These are phyloP conservation scores for Amanita rimosa DNA, from an alignment of 768 basidiomycete genomes.

Conservation along the genomic window DNA sequence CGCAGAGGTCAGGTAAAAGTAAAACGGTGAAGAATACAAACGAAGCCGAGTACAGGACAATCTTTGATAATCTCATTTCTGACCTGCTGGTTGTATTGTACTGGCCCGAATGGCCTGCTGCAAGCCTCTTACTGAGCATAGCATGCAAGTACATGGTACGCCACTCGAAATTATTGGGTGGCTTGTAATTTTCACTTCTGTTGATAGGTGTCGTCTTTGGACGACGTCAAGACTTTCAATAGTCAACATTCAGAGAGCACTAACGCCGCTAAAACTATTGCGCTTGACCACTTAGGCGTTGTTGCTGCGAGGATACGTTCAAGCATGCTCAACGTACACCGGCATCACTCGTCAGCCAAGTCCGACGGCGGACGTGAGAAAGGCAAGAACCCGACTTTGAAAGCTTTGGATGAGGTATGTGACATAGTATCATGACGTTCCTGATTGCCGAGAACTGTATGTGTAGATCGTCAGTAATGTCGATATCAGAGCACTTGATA, in stretches of 20 bases:
- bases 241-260: slow-evolving; percentile 40
- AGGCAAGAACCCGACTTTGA: slow-evolving; percentile 27
- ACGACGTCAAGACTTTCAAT: slow-evolving; percentile 63
- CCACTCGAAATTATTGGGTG: background rate
- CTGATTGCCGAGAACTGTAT: background rate
- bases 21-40: slow-evolving; percentile 86
- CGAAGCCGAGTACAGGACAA: slow-evolving; percentile 87
- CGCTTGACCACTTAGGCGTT: slow-evolving; percentile 89
- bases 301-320: slow-evolving; percentile 76
- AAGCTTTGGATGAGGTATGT: slow-evolving; percentile 63
- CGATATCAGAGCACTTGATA: slow-evolving; percentile 42
- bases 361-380: slow-evolving; percentile 13
- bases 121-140: slow-evolving; percentile 69
- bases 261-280: slow-evolving; percentile 81
- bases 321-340: slow-evolving; percentile 37
- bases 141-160: slow-evolving; percentile 79
- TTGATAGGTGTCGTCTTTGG: slow-evolving; percentile 63
- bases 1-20: slow-evolving; percentile 74
- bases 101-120: slow-evolving; percentile 98
- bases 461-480: slow-evolving; percentile 40
- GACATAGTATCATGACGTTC: background rate
- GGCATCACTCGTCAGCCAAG: background rate
- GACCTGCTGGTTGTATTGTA: slow-evolving; percentile 83
- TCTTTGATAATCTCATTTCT: slow-evolving; percentile 84
- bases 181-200: background rate